Conservation (phyloP, 371 early-diverging fungal species). For the Mortierella sp. region DNA sequence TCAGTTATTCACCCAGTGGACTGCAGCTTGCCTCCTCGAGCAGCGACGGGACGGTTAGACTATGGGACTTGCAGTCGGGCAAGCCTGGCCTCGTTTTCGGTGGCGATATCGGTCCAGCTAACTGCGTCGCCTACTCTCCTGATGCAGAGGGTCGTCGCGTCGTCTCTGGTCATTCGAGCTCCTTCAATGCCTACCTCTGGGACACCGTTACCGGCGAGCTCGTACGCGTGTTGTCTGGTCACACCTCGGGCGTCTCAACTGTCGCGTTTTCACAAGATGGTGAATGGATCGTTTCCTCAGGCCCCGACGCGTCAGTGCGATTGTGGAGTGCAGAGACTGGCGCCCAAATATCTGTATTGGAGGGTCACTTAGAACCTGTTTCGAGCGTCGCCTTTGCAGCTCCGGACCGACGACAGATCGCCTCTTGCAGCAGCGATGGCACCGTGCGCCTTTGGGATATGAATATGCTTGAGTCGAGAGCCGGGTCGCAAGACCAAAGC, state of each 20-base stretch:
- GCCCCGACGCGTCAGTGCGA: neutral
- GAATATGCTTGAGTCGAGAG: neutral
- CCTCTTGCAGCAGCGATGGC: neutral
- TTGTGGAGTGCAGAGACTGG: neutral
- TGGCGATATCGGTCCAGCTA: neutral
- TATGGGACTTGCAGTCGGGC: neutral
- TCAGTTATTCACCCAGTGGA: neutral
- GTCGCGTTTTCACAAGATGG: neutral
- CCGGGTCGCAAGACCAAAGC: too few relatives aligned
- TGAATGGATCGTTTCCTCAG: neutral
- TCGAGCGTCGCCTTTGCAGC: neutral
- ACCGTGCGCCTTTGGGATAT: constrained; percentile 1
- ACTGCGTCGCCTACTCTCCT: neutral
- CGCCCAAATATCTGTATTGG: neutral
- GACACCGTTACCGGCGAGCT: neutral
- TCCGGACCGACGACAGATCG: neutral
- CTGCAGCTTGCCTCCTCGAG: neutral
- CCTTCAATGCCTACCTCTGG: neutral
- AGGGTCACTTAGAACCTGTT: neutral
- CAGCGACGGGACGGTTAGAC: neutral
- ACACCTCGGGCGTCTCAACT: neutral
- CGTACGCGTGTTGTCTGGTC: neutral
- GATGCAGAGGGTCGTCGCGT: neutral
- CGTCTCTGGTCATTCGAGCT: neutral
- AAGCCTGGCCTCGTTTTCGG: neutral